Evolutionary conservation across 2,329 filamentous ascomycete genomes (phyloP).

Genomic region (Colletotrichum noveboracense): DNA sequence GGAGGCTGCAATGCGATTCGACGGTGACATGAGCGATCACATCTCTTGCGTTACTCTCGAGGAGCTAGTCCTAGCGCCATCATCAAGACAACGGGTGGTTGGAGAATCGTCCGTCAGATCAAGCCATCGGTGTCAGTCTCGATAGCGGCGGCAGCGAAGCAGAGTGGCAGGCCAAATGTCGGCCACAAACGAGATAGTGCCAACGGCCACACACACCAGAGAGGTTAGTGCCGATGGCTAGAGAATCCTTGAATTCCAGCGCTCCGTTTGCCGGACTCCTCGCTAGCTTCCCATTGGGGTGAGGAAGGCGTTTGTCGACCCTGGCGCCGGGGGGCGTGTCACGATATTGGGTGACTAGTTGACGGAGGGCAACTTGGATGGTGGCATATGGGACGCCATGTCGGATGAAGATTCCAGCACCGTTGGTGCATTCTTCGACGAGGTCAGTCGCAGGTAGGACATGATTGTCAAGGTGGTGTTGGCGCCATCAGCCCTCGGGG

Average conservation of each 20-base stretch:
- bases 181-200: neutral
- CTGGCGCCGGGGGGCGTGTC: neutral
- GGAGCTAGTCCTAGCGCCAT: conserved; percentile 5
- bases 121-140: neutral
- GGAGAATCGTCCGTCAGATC: neutral
- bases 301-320: neutral
- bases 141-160: neutral
- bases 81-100: neutral
- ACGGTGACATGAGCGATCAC: conserved; percentile 2
- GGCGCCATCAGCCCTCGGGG: neutral
- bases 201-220: neutral
- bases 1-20: conserved; percentile 3
- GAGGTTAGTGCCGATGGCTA: neutral
- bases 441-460: neutral
- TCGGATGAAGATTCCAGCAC: neutral
- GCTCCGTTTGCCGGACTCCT: neutral
- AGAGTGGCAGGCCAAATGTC: neutral
- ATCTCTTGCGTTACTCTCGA: conserved; percentile 1
- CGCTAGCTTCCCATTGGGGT: neutral
- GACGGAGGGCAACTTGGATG: neutral
- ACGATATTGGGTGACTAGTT: neutral
- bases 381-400: neutral
- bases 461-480: neutral
- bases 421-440: neutral
- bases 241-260: neutral